Percentiles rank a stretch among this genome's conserved stretches.
Conservation (phyloP, 768 basidiomycete species). For the Russula olivacea region DNA sequence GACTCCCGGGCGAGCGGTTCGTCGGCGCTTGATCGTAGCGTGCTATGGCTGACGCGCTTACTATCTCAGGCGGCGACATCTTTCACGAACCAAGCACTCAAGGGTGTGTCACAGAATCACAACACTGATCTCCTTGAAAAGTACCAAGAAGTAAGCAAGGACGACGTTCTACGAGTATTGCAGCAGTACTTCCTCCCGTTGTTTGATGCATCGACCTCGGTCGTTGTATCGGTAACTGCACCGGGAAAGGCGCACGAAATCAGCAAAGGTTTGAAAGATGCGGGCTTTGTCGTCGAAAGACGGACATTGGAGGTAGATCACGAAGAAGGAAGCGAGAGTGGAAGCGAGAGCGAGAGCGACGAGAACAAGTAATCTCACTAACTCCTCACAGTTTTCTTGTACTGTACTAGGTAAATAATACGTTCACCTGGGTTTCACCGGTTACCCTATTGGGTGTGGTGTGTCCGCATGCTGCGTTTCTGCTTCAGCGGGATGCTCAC, state of each 20-base stretch:
- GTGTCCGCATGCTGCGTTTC: neutral
- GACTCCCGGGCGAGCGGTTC: constrained; percentile 81
- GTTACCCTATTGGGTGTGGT: neutral
- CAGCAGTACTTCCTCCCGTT: constrained; percentile 76
- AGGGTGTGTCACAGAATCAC: constrained; percentile 68
- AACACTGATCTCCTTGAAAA: constrained; percentile 72
- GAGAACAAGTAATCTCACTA: constrained; percentile 14
- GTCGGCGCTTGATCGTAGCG: constrained; percentile 26
- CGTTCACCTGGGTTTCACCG: neutral
- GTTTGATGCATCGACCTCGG: constrained; percentile 69
- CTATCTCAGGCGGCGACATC: constrained; percentile 65
- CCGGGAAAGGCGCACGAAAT: constrained; percentile 75
- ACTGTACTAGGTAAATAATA: constrained; percentile 8
- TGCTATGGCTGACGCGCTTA: neutral
- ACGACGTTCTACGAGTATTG: constrained; percentile 66
- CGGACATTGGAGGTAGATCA: constrained; percentile 58
- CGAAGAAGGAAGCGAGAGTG: constrained; percentile 40
- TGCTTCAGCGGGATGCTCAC: constrained; percentile 24
- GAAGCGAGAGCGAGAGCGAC: constrained; percentile 31
- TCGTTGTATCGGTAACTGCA: constrained; percentile 77
- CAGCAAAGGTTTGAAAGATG: constrained; percentile 48
- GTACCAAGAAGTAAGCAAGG: constrained; percentile 73
- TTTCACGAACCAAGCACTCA: constrained; percentile 88
- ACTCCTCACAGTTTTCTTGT: neutral
- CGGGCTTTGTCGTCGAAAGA: constrained; percentile 78